Evolutionary conservation across 345 rosid genomes (phyloP), one percentile per base, ranked within the genome.

Genomic region (Passiflora organensis): DNA sequence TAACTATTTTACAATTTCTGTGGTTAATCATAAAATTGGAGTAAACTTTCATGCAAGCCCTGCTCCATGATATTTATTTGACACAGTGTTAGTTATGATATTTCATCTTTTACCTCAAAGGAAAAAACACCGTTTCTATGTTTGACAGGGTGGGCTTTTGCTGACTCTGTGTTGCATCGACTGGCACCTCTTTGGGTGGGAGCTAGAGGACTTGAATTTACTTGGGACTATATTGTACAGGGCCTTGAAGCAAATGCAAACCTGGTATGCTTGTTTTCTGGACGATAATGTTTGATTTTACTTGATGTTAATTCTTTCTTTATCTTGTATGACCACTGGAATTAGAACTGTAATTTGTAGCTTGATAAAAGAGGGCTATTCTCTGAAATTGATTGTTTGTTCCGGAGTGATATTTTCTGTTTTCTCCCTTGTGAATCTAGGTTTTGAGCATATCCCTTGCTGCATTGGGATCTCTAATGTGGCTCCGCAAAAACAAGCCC

Each of bases 241-340:
- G 98, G 98, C 43, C 85, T 91, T 43, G 98, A 91, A 82, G 95
- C 98, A 53, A 91, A 91, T 75, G 95, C 98, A 20, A 85, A 88
- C 69, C 68, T 91, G 96, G 98, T 82, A 77, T 14, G 56, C 48
- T 56, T 58, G 12, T 39, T 24, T 44, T 43, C 57, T 46, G 14
- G 36, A 41, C 17, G 4, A n/a, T 23, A 15, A 13, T 50, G 13
- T n/a, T n/a, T 41, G n/a, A 39, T 1, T 18, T 55, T 56, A 24
- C 2, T 43, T 55, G 32, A 15, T 21, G 22, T 23, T 14, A 25
- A 38, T n/a, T 20, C 20, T 37, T 56, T 32, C 8, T 25, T n/a
- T n/a, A n/a, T n/a, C n/a, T n/a, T n/a, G n/a, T n/a, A n/a, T n/a
- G n/a, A n/a, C n/a, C n/a, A n/a, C n/a, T n/a, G n/a, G n/a, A n/a